Conservation (phyloP, 352 stramenopile species). For the Pythium graminicola region DNA sequence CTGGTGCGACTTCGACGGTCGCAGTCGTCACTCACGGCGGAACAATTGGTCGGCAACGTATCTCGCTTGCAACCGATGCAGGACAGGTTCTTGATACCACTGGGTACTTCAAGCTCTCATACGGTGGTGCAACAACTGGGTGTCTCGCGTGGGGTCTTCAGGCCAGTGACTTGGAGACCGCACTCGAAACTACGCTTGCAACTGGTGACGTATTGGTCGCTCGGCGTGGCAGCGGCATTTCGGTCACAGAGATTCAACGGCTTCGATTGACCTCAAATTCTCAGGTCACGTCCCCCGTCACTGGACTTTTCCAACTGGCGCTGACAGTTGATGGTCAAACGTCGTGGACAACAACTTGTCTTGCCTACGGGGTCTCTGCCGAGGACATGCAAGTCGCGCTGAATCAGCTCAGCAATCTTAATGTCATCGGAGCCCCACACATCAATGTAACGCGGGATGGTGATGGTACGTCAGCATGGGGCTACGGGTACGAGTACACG, state of each 20-base stretch:
- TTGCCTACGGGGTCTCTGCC: slow-evolving; percentile 66
- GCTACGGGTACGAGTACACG: slow-evolving; percentile 74
- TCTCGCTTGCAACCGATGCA: slow-evolving; percentile 78
- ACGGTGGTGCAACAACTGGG: slow-evolving; percentile 21
- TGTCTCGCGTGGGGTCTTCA: slow-evolving; percentile 60
- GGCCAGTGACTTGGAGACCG: slow-evolving; percentile 36
- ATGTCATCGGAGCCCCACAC: slow-evolving; percentile 27
- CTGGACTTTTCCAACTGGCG: slow-evolving; percentile 52
- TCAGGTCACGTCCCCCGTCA: slow-evolving; percentile 37
- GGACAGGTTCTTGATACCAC: slow-evolving; percentile 49
- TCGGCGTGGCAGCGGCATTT: slow-evolving; percentile 45
- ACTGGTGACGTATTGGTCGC: slow-evolving; percentile 54
- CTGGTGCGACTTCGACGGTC: slow-evolving; percentile 25
- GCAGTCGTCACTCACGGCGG: slow-evolving; percentile 70
- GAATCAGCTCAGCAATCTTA: slow-evolving; percentile 51
- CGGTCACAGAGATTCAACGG: slow-evolving; percentile 61
- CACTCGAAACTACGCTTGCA: slow-evolving; percentile 33
- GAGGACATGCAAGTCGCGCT: slow-evolving; percentile 49
- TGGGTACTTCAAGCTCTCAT: slow-evolving; percentile 50
- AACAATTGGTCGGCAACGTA: slow-evolving; percentile 63
- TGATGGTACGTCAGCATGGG: slow-evolving; percentile 55
- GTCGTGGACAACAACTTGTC: slow-evolving; percentile 41
- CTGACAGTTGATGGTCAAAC: slow-evolving; percentile 54
- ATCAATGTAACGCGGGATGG: slow-evolving; percentile 61
- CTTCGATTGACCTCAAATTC: slow-evolving; percentile 64